Evolutionary conservation across 2,329 filamentous ascomycete genomes (phyloP).

Genomic region (Arthrobotrys sphaeroides): DNA sequence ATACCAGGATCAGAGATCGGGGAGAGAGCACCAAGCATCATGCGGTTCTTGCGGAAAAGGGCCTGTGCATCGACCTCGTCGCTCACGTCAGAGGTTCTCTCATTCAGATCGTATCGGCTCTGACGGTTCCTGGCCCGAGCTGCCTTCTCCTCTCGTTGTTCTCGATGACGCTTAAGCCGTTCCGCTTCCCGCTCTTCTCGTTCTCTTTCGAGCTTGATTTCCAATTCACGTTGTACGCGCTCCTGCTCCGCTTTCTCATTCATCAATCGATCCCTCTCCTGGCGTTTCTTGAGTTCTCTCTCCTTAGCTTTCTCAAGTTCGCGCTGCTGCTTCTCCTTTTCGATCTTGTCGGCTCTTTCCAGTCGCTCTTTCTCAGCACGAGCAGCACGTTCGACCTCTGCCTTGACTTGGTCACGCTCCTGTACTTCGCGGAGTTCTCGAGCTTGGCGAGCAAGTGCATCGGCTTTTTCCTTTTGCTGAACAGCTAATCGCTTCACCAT

Average conservation of each 20-base stretch:
- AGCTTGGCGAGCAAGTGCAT: constrained; percentile 36
- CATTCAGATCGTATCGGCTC: constrained; percentile 44
- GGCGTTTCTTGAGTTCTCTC: constrained; percentile 45
- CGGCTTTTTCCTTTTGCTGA: constrained; percentile 44
- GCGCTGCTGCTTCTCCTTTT: constrained; percentile 30
- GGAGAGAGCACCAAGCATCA: constrained; percentile 50
- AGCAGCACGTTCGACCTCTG: constrained; percentile 47
- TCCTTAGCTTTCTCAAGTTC: constrained; percentile 46
- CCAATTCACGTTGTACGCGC: constrained; percentile 43
- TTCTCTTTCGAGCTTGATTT: constrained; percentile 46
- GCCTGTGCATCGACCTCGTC: constrained; percentile 46
- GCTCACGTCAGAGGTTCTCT: constrained; percentile 40
- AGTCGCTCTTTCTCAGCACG: constrained; percentile 47
- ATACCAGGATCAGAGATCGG: constrained; percentile 43
- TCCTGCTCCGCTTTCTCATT: constrained; percentile 50
- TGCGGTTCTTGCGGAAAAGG: constrained; percentile 52
- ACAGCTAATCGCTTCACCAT: constrained; percentile 42
- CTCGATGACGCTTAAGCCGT: constrained; percentile 38
- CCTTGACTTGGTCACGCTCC: constrained; percentile 50
- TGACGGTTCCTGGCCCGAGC: constrained; percentile 30
- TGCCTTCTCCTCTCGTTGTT: constrained; percentile 30
- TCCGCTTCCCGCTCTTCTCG: constrained; percentile 37
- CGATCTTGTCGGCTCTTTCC: constrained; percentile 33
- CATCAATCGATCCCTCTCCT: constrained; percentile 39
- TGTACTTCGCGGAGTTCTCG: constrained; percentile 46